Conservation (phyloP, 2,329 filamentous ascomycete genomes). For the Botryosphaeria agaves region DNA sequence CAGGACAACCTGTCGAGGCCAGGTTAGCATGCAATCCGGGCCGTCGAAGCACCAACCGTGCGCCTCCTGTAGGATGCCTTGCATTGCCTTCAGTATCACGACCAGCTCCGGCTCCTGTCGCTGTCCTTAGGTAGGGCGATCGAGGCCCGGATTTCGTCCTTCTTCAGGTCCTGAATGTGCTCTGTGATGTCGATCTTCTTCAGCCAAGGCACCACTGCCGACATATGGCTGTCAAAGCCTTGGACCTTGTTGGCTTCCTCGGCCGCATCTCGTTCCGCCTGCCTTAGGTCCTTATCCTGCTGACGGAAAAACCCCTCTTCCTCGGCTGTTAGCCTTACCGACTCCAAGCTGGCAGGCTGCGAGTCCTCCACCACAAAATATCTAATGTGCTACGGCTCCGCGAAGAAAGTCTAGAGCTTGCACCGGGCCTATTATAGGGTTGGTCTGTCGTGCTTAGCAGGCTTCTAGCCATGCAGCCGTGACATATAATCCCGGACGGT, state of each 20-base stretch:
- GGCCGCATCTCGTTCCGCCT: conserved; percentile 1
- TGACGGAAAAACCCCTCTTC: conserved; percentile 3
- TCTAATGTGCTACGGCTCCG: neutral
- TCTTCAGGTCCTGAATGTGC: conserved; percentile 3
- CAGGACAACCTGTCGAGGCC: conserved; percentile 4
- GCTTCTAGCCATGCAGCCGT: neutral
- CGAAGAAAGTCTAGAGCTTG: neutral
- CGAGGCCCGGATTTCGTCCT: conserved; percentile 4
- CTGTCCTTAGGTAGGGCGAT: conserved; percentile 2
- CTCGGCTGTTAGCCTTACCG: neutral
- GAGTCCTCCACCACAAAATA: neutral
- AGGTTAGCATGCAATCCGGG: conserved; percentile 5
- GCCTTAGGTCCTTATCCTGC: conserved; percentile 1
- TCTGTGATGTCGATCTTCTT: conserved; percentile 4
- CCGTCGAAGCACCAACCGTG: conserved; percentile 5
- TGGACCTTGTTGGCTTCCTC: conserved; percentile 2
- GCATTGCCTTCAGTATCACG: conserved; percentile 2
- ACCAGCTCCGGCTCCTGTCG: neutral
- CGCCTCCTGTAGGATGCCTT: conserved; percentile 3
- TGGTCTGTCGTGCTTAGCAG: neutral
- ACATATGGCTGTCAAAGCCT: conserved; percentile 4
- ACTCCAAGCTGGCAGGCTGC: neutral
- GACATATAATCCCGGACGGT: neutral
- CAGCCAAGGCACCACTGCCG: conserved; percentile 4
- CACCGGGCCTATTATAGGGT: neutral